These are phyloP conservation scores for Solanum pinnatisectum DNA, from an alignment of 257 asterid genomes.

Conservation along the genomic window DNA sequence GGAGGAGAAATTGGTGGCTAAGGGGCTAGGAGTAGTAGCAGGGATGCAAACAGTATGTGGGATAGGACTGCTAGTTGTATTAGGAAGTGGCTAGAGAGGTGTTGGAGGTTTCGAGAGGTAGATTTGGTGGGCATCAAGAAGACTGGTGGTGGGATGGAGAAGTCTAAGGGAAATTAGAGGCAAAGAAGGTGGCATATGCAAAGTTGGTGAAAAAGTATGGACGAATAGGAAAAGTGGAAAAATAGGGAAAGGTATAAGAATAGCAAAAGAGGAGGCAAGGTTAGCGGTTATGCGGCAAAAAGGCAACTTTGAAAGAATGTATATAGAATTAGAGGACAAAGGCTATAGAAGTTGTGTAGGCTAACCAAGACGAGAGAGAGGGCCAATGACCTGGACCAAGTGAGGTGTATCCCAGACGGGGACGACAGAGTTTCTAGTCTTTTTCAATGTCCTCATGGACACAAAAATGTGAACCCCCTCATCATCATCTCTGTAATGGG, in stretches of 20 bases:
- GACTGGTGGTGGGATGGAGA: neutral
- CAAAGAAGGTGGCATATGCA: neutral
- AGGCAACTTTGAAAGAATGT: neutral
- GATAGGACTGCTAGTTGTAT: neutral
- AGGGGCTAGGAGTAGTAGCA: neutral
- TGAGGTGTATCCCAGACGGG: neutral
- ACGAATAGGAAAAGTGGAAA: neutral
- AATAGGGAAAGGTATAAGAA: neutral
- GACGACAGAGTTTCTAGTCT: neutral
- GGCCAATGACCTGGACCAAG: neutral
- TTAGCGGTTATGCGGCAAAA: neutral
- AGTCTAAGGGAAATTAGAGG: neutral
- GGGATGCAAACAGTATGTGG: neutral
- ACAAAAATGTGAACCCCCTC: neutral
- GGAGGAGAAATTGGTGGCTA: neutral
- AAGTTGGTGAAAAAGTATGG: neutral
- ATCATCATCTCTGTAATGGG: neutral
- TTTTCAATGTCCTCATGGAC: neutral
- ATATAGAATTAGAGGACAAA: neutral
- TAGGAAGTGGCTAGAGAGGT: neutral
- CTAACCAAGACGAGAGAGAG: neutral
- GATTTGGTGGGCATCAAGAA: neutral
- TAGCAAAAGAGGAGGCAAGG: neutral
- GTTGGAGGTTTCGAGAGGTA: neutral
- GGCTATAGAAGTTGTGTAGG: neutral